Evolutionary conservation across 371 early-diverging fungal genomes (phyloP).

Genomic region (Lichtheimia corymbifera): DNA sequence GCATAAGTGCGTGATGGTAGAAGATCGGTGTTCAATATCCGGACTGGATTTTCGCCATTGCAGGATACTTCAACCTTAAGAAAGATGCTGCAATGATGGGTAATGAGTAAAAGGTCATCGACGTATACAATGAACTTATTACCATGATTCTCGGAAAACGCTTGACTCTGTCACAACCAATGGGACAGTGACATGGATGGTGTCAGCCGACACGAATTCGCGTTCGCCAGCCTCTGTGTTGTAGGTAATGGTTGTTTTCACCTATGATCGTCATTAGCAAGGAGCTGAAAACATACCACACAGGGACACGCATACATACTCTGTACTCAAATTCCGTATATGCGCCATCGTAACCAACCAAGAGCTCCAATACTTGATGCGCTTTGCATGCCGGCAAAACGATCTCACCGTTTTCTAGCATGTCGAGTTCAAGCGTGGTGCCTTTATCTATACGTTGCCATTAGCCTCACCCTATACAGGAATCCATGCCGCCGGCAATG

Average conservation of each 20-base stretch:
- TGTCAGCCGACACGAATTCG: constrained; percentile 54
- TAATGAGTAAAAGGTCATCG: neutral
- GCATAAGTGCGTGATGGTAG: constrained; percentile 47
- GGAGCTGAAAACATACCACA: neutral
- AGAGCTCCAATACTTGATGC: constrained; percentile 51
- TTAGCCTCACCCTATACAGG: no score
- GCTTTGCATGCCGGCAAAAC: constrained; percentile 52
- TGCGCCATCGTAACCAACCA: constrained; percentile 56
- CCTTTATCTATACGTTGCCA: constrained; percentile 5
- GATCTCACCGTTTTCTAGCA: constrained; percentile 50
- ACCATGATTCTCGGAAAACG: constrained; percentile 63
- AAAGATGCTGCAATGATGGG: constrained; percentile 39
- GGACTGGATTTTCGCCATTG: constrained; percentile 61
- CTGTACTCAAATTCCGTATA: constrained; percentile 56
- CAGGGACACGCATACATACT: constrained; percentile 26
- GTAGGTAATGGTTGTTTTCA: constrained; percentile 54
- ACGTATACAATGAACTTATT: constrained; percentile 8
- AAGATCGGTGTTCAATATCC: constrained; percentile 51
- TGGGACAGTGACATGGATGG: constrained; percentile 57
- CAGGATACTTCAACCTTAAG: constrained; percentile 62
- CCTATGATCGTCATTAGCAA: constrained; percentile 20
- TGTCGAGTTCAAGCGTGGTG: constrained; percentile 37
- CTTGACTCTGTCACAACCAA: constrained; percentile 58
- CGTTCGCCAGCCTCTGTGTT: constrained; percentile 44
- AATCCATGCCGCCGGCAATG: neutral